phyloP scores from a whole-genome alignment of 805 yeast species.

The Candida insectalens region DNA sequence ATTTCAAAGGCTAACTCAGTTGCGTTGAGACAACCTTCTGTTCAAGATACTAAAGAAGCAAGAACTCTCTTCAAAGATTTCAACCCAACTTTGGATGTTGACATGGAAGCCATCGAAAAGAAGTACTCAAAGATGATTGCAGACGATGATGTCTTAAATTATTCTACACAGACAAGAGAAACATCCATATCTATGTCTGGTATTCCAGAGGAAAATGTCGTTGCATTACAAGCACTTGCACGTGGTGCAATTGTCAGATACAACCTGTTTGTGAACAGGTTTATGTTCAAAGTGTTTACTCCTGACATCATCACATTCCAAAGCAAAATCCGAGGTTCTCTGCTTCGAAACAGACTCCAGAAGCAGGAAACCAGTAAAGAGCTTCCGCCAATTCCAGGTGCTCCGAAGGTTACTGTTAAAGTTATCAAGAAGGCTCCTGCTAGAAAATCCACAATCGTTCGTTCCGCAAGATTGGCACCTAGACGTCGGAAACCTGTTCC shows the following conservation, averaged over 20 bases:
- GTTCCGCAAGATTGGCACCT: background rate
- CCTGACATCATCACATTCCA: conserved; percentile 41
- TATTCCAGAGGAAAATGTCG: conserved; percentile 3
- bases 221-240: conserved; percentile 55
- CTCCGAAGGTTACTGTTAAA: background rate
- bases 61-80: conserved; percentile 14
- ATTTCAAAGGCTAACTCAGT: too few species aligned
- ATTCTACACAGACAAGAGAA: background rate
- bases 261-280: conserved; percentile 49
- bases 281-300: conserved; percentile 48
- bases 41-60: conserved; percentile 11
- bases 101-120: conserved; percentile 21
- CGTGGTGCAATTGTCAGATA: conserved; percentile 64
- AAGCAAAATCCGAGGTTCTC: conserved; percentile 39
- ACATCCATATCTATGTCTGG: conserved; percentile 1
- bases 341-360: conserved; percentile 5
- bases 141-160: conserved; percentile 5
- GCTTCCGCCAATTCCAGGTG: background rate
- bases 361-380: conserved; percentile 12
- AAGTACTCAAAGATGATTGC: conserved; percentile 16
- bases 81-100: conserved; percentile 9
- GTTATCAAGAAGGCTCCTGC: too few species aligned
- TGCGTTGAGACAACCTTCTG: conserved; percentile 1
- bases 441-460: background rate
- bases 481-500: background rate